A percentile compares a stretch with the other conserved stretches of the same genome.
phyloP scores from a whole-genome alignment of 805 yeast species.

The Candida argentea region DNA sequence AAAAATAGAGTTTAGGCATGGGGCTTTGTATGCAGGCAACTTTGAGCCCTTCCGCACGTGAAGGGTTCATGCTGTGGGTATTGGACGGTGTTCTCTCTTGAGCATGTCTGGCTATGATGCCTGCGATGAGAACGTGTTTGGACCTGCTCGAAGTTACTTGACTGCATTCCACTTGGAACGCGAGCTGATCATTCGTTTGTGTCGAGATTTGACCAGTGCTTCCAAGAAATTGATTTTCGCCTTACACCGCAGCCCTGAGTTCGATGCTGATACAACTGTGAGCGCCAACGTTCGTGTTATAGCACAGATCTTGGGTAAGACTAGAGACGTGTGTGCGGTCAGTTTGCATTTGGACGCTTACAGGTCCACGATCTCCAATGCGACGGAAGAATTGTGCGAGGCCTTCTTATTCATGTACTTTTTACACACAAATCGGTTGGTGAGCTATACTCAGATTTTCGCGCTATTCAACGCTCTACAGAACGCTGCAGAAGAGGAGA shows the following conservation, averaged over 20 bases:
- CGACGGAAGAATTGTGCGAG: conserved; percentile 18
- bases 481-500: neutral
- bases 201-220: conserved; percentile 27
- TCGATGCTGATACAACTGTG: conserved; percentile 3
- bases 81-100: too few relatives aligned
- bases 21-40: too few relatives aligned
- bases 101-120: too few relatives aligned
- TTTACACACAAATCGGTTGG: conserved; percentile 5
- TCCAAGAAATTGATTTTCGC: conserved; percentile 26
- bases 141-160: conserved; percentile 13
- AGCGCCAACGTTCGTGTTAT: conserved; percentile 1
- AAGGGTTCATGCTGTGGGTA: too few relatives aligned
- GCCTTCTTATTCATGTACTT: conserved; percentile 15
- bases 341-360: conserved; percentile 8
- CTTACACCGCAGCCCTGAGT: conserved; percentile 9
- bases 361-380: conserved; percentile 14
- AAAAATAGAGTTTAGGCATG: too few relatives aligned
- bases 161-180: conserved; percentile 19
- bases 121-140: conserved; percentile 6
- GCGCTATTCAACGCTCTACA: conserved; percentile 1
- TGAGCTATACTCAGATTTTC: conserved; percentile 8
- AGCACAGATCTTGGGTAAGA: neutral
- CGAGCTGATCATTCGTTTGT: conserved; percentile 21
- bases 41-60: too few relatives aligned
- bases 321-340: neutral